Evolutionary conservation across 129 eudicot species (phyloP).

Genomic region (Erigeron canadensis): DNA sequence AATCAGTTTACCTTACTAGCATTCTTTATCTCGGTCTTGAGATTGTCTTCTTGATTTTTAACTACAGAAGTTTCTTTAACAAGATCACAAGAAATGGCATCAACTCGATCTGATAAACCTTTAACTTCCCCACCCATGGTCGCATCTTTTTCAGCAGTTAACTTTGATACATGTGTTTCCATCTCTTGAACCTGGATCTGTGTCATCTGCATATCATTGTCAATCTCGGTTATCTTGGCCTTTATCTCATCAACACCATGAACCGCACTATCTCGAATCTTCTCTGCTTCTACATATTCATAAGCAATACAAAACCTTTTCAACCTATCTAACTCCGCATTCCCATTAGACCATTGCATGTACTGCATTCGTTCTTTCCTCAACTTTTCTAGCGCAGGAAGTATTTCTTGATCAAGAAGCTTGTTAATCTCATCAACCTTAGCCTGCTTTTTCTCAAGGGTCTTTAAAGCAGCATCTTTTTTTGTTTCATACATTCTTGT

Average conservation of each 20-base stretch:
- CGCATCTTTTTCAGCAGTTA: conserved; percentile 71
- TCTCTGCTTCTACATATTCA: conserved; percentile 86
- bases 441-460: conserved; percentile 94
- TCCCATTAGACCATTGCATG: conserved; percentile 99
- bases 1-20: conserved; percentile 55
- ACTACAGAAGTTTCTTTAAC: conserved; percentile 78
- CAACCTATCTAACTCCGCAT: conserved; percentile 86
- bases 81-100: conserved; percentile 70
- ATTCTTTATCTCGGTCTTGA: conserved; percentile 63
- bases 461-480: conserved; percentile 90
- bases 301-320: conserved; percentile 94
- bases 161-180: conserved; percentile 61
- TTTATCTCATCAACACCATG: conserved; percentile 64
- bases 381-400: conserved; percentile 87
- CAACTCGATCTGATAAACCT: conserved; percentile 73
- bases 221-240: conserved; percentile 72
- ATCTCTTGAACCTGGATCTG: conserved; percentile 61
- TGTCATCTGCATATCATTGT: conserved; percentile 40
- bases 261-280: conserved; percentile 73
- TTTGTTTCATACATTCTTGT: conserved; percentile 99
- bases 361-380: conserved; percentile 96
- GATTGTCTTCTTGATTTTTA: conserved; percentile 78
- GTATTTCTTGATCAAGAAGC: conserved; percentile 96
- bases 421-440: conserved; percentile 97
- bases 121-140: conserved; percentile 92